These are phyloP conservation scores for Corchorus capsularis DNA, from an alignment of 345 rosid genomes.

Conservation along the genomic window DNA sequence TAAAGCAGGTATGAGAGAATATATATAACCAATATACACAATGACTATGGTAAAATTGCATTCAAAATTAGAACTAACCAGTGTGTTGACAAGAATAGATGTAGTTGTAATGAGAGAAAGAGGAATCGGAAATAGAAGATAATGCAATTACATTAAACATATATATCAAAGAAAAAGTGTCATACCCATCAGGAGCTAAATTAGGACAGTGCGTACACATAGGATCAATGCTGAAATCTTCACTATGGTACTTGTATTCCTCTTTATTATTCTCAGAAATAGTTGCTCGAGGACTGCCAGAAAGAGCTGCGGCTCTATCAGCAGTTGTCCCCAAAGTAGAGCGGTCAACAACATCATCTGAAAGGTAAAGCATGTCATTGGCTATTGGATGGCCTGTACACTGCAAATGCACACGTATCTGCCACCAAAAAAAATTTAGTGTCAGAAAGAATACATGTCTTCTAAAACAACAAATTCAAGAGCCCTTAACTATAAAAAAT, in stretches of 20 bases:
- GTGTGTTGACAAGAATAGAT: not conserved
- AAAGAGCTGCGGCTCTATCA: conserved; percentile 52
- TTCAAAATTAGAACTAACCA: not conserved
- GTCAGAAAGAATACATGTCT: conserved; percentile 2
- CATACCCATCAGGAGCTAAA: conserved; percentile 21
- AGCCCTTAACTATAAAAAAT: not conserved
- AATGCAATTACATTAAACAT: not conserved
- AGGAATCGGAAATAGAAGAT: not conserved
- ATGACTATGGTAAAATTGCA: not conserved
- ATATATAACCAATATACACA: not conserved
- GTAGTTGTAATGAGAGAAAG: not conserved
- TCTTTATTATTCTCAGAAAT: conserved; percentile 20
- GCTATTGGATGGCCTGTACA: conserved; percentile 86
- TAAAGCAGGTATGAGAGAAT: not conserved
- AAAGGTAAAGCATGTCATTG: conserved; percentile 81
- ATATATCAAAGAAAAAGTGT: not conserved
- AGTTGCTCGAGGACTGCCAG: conserved; percentile 30
- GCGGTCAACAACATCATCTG: conserved; percentile 38
- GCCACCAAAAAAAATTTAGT: conserved; percentile 21
- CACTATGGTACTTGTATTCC: conserved; percentile 36
- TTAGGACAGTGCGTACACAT: conserved; percentile 49
- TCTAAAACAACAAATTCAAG: not conserved
- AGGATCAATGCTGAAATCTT: conserved; percentile 77
- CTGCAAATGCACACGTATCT: conserved; percentile 95
- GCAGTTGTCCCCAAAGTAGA: conserved; percentile 47